Evolutionary conservation across 805 yeast species (phyloP), one percentile per base, ranked within the genome.

Genomic region (Kodamaea nitidulidarum): DNA sequence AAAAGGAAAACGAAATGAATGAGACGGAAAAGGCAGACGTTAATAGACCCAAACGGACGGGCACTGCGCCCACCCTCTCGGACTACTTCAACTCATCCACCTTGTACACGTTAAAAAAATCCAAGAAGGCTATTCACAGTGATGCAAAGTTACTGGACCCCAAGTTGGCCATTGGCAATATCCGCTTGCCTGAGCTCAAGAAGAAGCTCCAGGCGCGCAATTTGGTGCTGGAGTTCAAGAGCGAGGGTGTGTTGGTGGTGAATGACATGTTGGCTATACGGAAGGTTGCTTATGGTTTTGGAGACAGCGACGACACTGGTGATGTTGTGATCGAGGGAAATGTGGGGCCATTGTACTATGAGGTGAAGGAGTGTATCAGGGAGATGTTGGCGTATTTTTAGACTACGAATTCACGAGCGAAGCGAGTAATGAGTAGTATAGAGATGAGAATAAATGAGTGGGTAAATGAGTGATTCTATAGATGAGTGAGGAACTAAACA

Each of bases 231-330:
- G 96, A 90, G 54, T 88, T 91, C 58, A 80, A 84, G 58, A 95
- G 96, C 39, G 96, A 88, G 58, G 98, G 98, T 56, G 80, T 88
- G 0, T 65, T 93, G 28, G 95, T 90, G 10, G 84, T 95, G 32
- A 90, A 90, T 53, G 84, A 83, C 40, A 67, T 67, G 38, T 75
- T 93, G 12, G 81, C 86, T 1, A 78, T 93, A 7, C 67, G 87
- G 39, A 91, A 91, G 55, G 70, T 84, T 2, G 55, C 69, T 1
- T 58, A 62, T 42, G 59, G 67, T 24, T 35, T 39, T 34, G 55
- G 56, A 15, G 69, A 63, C 37, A 59, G 63, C 18, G 73, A 68
- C 16, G 81, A 75, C 31, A 88, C 87, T 35, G 95, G 96, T 32
- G 83, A 83, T 51, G 74, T 91, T n/a, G 65, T 83, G 4, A 80